phyloP scores from a whole-genome alignment of 257 asterid genomes.

The Gentiana straminea region DNA sequence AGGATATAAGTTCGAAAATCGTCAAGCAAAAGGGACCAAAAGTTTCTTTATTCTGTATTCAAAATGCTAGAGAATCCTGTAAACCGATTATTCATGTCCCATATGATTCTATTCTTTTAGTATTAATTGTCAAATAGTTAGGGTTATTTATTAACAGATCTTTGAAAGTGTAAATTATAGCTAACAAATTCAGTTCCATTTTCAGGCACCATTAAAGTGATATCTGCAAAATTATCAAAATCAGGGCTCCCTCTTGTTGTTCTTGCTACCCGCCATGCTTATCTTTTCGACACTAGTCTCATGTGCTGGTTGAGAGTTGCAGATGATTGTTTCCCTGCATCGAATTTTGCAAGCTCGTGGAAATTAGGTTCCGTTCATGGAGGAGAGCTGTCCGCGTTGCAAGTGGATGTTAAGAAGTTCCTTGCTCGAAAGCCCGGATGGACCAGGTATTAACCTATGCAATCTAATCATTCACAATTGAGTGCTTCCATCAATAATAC shows the following conservation, averaged over 20 bases:
- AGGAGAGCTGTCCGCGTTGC: conserved; percentile 85
- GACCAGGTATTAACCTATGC: conserved; percentile 54
- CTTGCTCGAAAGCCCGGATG: conserved; percentile 82
- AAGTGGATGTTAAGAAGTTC: conserved; percentile 87
- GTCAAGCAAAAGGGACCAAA: too few relatives aligned
- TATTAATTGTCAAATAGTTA: too few relatives aligned
- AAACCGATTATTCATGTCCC: not conserved
- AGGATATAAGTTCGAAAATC: too few relatives aligned
- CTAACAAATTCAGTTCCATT: not conserved
- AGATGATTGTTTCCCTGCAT: conserved; percentile 88
- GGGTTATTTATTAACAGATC: too few relatives aligned
- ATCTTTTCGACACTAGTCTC: conserved; percentile 66
- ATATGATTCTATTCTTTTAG: too few relatives aligned
- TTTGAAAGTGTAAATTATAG: too few relatives aligned
- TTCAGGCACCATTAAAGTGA: conserved; percentile 72
- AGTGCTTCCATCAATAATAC: too few relatives aligned
- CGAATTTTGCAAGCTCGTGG: conserved; percentile 93
- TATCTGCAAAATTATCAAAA: conserved; percentile 81
- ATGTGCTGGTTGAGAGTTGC: conserved; percentile 98
- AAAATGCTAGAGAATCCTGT: not conserved
- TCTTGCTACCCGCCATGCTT: conserved; percentile 87
- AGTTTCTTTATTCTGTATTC: not conserved
- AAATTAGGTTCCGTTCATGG: conserved; percentile 64
- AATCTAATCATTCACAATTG: too few relatives aligned
- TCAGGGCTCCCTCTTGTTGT: conserved; percentile 86